phyloP scores from a whole-genome alignment of 2,329 filamentous ascomycete species.

The Trichoderma gracile region DNA sequence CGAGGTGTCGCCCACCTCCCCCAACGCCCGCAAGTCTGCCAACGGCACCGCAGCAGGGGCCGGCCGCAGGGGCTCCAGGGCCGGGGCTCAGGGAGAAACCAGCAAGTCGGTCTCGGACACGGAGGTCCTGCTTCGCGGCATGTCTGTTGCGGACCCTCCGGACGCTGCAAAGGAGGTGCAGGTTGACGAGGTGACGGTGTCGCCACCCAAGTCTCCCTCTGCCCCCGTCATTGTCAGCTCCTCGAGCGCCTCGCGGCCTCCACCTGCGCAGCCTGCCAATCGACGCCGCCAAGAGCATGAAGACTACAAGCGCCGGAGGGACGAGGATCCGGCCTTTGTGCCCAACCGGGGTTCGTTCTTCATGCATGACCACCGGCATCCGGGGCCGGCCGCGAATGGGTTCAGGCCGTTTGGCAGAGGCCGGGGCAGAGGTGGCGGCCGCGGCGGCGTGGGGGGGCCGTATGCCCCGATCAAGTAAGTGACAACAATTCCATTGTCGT shows the following conservation, averaged over 20 bases:
- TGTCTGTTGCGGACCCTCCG: constrained; percentile 48
- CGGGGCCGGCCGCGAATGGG: constrained; percentile 74
- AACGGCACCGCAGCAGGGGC: constrained; percentile 45
- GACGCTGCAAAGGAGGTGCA: constrained; percentile 48
- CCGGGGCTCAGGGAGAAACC: constrained; percentile 40
- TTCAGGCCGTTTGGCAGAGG: constrained; percentile 72
- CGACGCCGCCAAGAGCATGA: constrained; percentile 82
- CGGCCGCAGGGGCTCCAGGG: constrained; percentile 37
- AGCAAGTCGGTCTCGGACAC: constrained; percentile 51
- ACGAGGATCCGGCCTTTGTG: constrained; percentile 89
- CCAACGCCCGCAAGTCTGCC: constrained; percentile 44
- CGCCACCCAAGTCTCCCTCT: constrained; percentile 44
- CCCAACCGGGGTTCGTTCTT: constrained; percentile 95
- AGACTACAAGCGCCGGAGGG: constrained; percentile 83
- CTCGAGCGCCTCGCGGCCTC: constrained; percentile 45
- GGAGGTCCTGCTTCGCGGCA: constrained; percentile 59
- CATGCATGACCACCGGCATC: constrained; percentile 89
- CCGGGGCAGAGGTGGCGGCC: constrained; percentile 60
- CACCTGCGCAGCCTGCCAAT: constrained; percentile 63
- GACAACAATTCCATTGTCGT: not conserved
- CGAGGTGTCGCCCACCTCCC: constrained; percentile 54
- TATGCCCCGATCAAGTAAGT: constrained; percentile 66
- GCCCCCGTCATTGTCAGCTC: constrained; percentile 59
- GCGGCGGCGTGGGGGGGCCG: constrained; percentile 59
- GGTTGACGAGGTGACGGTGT: constrained; percentile 47